Percentiles rank a stretch among this genome's conserved stretches.
These are phyloP conservation scores for Fusarium sp. DNA, from an alignment of 2,329 filamentous ascomycete genomes.

Conservation along the genomic window DNA sequence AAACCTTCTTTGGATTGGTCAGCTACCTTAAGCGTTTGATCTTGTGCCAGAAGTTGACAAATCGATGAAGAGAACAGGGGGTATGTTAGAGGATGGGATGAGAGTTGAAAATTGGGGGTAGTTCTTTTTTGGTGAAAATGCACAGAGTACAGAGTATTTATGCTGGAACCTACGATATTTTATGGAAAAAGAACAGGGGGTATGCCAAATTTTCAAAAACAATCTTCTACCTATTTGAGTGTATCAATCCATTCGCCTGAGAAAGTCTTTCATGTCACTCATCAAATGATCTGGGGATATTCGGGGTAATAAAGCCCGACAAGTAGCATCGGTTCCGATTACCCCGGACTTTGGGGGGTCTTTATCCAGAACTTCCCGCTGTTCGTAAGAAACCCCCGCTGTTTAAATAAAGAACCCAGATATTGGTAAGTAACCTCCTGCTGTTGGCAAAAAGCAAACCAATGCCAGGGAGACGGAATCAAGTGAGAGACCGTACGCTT, in stretches of 20 bases:
- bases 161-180: no score
- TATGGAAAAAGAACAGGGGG: fast-evolving
- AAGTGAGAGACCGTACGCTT: no score
- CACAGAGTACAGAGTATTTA: neutral
- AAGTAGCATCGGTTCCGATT: neutral
- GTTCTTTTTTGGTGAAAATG: neutral
- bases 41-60: neutral
- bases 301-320: slow-evolving; percentile 7
- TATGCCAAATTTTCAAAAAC: fast-evolving
- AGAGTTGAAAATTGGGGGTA: neutral
- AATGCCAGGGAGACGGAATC: no score
- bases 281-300: neutral
- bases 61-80: neutral
- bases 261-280: neutral
- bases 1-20: neutral
- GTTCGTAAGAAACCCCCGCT: neutral
- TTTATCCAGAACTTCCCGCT: neutral
- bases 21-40: neutral
- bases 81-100: neutral
- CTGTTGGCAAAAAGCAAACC: neutral
- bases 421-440: neutral
- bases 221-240: neutral
- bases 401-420: neutral
- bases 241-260: no score
- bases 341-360: neutral